Evolutionary conservation across 495 filamentous ascomycete species (phyloP).

Genomic region (Trichocladium antarcticum): DNA sequence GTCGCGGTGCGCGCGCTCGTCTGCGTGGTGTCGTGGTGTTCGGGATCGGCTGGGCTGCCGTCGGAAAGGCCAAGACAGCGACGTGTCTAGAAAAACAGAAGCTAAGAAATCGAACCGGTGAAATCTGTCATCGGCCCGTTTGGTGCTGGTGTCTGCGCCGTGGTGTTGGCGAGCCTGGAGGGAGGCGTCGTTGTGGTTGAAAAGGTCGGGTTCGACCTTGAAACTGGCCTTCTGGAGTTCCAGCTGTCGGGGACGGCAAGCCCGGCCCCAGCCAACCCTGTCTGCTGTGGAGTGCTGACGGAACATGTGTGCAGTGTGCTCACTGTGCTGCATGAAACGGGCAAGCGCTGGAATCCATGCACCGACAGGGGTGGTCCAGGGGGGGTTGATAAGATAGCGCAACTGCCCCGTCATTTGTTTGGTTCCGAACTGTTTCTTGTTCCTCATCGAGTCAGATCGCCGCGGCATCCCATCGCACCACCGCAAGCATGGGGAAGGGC

Average conservation of each 20-base stretch:
- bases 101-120: not conserved
- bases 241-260: slow-evolving; percentile 13
- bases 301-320: too few species aligned
- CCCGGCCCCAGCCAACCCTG: slow-evolving; percentile 4
- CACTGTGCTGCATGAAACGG: slow-evolving; percentile 3
- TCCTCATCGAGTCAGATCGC: too few species aligned
- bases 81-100: not conserved
- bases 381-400: slow-evolving; percentile 5
- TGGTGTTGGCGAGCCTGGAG: not conserved
- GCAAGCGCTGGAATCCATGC: too few species aligned
- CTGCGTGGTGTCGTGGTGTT: not conserved
- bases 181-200: not conserved
- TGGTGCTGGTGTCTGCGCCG: not conserved
- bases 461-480: not conserved
- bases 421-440: not conserved
- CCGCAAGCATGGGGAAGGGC: slow-evolving; percentile 37
- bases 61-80: not conserved
- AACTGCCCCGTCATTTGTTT: slow-evolving; percentile 2
- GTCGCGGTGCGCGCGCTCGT: not conserved
- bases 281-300: too few species aligned
- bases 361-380: not conserved
- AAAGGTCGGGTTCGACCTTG: too few species aligned
- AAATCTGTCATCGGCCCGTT: not conserved
- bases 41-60: not conserved
- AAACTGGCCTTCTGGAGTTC: too few species aligned